Evolutionary conservation across 2,329 filamentous ascomycete species (phyloP).

Genomic region (Monosporascus sp.): DNA sequence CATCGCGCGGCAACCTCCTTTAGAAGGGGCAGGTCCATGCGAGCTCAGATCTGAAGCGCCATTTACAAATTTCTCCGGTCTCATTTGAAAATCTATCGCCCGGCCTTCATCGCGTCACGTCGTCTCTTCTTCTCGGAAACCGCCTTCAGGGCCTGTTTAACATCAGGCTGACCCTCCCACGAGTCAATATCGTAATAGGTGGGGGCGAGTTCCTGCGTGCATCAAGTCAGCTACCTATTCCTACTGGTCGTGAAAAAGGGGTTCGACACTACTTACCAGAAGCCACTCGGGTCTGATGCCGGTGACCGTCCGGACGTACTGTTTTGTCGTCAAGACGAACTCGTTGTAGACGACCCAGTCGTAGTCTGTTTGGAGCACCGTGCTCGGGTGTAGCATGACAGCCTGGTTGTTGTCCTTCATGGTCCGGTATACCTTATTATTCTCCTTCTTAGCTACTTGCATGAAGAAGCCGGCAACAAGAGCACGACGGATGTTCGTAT

Average conservation of each 20-base stretch:
- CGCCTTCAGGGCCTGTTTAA: slow-evolving; percentile 61
- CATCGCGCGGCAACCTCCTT: no score
- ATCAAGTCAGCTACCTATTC: slow-evolving; percentile 24
- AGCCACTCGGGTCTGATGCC: slow-evolving; percentile 92
- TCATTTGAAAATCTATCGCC: slow-evolving; percentile 20
- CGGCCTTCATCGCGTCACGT: slow-evolving; percentile 50
- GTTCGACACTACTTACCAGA: slow-evolving; percentile 51
- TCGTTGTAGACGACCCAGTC: slow-evolving; percentile 99
- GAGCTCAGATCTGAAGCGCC: no score
- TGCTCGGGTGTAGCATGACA: slow-evolving; percentile 89
- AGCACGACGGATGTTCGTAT: slow-evolving; percentile 91
- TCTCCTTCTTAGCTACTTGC: slow-evolving; percentile 95
- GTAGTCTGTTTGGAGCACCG: slow-evolving; percentile 78
- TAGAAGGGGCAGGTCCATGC: no score
- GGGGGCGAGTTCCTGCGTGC: slow-evolving; percentile 76
- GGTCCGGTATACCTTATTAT: slow-evolving; percentile 84
- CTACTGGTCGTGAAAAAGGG: neutral
- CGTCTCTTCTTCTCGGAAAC: slow-evolving; percentile 56
- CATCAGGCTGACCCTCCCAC: slow-evolving; percentile 76
- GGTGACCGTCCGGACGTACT: slow-evolving; percentile 93
- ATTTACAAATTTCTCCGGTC: no score
- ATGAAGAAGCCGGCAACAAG: slow-evolving; percentile 97
- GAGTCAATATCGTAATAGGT: slow-evolving; percentile 81
- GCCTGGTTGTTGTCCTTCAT: slow-evolving; percentile 96
- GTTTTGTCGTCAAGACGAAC: slow-evolving; percentile 95